Evolutionary conservation across 2,329 filamentous ascomycete species (phyloP).

Genomic region (Aphanocladium album): DNA sequence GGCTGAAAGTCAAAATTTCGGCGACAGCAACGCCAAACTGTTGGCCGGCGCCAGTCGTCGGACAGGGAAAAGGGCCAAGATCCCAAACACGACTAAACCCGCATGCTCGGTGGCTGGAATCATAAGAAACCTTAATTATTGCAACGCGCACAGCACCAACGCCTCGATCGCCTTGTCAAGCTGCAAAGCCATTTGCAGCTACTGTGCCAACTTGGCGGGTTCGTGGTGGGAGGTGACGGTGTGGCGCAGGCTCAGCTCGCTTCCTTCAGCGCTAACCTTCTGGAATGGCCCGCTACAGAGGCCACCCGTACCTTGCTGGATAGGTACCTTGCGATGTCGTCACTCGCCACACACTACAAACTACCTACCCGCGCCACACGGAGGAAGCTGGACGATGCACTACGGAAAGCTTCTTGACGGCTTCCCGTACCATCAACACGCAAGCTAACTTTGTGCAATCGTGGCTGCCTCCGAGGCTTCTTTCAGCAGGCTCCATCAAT

Average conservation of each 20-base stretch:
- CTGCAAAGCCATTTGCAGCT: too few relatives aligned
- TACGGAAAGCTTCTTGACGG: slow-evolving; percentile 2
- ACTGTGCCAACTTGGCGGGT: too few relatives aligned
- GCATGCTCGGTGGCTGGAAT: not conserved
- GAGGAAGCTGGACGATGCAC: not conserved
- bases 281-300: not conserved
- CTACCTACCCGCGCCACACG: not conserved
- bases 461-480: not conserved
- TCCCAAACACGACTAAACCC: too few relatives aligned
- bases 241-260: not conserved
- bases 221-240: not conserved
- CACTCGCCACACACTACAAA: not conserved
- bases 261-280: not conserved
- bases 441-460: not conserved
- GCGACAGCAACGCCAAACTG: too few relatives aligned
- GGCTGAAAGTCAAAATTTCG: not conserved
- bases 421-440: not conserved
- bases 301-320: too few relatives aligned
- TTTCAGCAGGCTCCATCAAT: too few relatives aligned
- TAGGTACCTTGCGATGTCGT: not conserved
- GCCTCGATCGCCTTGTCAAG: too few relatives aligned
- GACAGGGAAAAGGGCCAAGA: not conserved
- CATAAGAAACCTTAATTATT: too few relatives aligned
- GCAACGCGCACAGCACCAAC: too few relatives aligned
- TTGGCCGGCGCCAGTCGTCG: not conserved